These are phyloP conservation scores for Hortiboletus campestris DNA, from an alignment of 768 basidiomycete species.

Conservation along the genomic window DNA sequence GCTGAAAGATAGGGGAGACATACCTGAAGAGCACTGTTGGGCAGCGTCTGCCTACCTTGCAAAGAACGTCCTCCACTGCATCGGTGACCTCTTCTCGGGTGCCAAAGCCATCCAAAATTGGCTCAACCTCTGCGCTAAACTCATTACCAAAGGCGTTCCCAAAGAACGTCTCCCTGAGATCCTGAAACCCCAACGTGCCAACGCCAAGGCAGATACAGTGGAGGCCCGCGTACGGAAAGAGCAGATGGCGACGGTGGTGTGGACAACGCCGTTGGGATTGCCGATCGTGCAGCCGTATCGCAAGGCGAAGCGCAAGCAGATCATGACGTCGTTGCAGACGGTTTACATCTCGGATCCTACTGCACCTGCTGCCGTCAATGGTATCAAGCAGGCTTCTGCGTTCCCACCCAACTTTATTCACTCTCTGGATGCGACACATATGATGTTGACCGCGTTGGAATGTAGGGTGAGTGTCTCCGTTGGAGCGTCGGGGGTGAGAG, in stretches of 20 bases:
- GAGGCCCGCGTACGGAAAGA: slow-evolving; percentile 63
- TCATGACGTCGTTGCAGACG: slow-evolving; percentile 80
- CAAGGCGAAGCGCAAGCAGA: slow-evolving; percentile 76
- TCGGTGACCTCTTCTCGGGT: slow-evolving; percentile 91
- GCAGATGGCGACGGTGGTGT: slow-evolving; percentile 93
- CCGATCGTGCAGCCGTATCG: slow-evolving; percentile 97
- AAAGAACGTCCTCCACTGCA: slow-evolving; percentile 71
- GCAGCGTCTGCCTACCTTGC: slow-evolving; percentile 75
- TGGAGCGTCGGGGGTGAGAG: background rate
- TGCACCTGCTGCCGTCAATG: slow-evolving; percentile 72
- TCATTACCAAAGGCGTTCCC: slow-evolving; percentile 87
- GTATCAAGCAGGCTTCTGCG: slow-evolving; percentile 87
- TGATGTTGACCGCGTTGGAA: slow-evolving; percentile 94
- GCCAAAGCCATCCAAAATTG: slow-evolving; percentile 90
- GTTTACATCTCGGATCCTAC: slow-evolving; percentile 90
- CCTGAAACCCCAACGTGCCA: slow-evolving; percentile 18
- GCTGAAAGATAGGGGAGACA: slow-evolving; percentile 70
- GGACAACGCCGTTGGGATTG: slow-evolving; percentile 94
- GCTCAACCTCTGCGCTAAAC: slow-evolving; percentile 78
- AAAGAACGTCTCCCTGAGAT: slow-evolving; percentile 57
- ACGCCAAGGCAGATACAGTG: slow-evolving; percentile 20
- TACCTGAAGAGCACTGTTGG: slow-evolving; percentile 76
- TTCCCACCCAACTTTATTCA: slow-evolving; percentile 99
- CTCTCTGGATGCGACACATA: slow-evolving; percentile 96
- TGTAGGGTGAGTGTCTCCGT: slow-evolving; percentile 58